Base-by-base conservation (phyloP, 2,329 filamentous ascomycete species). In the Beauveria caledonica region DNA sequence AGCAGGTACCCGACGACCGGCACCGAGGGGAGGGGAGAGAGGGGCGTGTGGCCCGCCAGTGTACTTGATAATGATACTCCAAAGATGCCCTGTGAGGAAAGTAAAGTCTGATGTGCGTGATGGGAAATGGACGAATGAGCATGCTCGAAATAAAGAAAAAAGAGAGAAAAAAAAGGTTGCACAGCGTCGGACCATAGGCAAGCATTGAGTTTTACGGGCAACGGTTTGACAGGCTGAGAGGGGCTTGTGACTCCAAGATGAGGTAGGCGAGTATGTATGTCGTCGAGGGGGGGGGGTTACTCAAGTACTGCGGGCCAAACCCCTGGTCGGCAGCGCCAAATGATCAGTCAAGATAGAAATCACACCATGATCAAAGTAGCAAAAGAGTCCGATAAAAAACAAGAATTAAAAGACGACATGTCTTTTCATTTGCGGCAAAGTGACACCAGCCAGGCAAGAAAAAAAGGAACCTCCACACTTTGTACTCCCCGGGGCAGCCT, bases 211-310 rank as follows among this genome's bases (percentile, higher is more conserved):
- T 29, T 45, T 15, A 42, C 36, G 23, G n/a, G 9, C 40, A 45
- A 55, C 39, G 17, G 40, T 46, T 46, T 55, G 40, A 55, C 52
- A 55, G 52, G 52, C 25, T 55, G 40, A 55, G 52, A 55, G 52
- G 17, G 21, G 40, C 52, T 27, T 45, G 52, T 45, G 52, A 55
- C 40, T 45, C 17, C 11, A 33, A 4, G n/a, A 27, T 25, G 40
- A 33, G n/a, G 29, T 33, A 33, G 10, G 52, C 10, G 27, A 19
- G 17, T 7, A 33, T 29, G 39, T 40, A 40, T 19, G 42, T 45
- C 7, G 42, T 29, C 46, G 46, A 50, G 17, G 52, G 23, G 15
- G 36, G 39, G 15, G 21, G 39, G 15, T 13, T 17, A 23, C 13
- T 15, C 9, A 27, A 13, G 13, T 36, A 21, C 39, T 44, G 39